Conservation (phyloP, 1,139 yeast species). For the Magnusiomyces tetraspermus region DNA sequence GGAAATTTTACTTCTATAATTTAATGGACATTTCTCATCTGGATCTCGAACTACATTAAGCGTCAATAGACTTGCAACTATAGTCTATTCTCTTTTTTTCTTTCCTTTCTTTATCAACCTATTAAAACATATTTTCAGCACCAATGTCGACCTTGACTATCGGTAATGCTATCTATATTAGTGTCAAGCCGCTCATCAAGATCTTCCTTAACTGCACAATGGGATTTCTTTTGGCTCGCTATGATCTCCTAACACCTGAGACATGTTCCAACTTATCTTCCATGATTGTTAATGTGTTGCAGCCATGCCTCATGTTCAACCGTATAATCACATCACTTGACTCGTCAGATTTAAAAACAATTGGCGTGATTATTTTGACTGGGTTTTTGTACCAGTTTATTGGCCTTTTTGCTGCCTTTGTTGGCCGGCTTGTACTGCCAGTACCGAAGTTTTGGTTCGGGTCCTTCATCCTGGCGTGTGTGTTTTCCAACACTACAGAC, state of each 20-base stretch:
- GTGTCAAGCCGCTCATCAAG: constrained; percentile 81
- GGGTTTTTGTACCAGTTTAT: constrained; percentile 41
- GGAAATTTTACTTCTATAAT: too few species aligned
- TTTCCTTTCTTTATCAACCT: too few species aligned
- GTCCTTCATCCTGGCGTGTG: constrained; percentile 65
- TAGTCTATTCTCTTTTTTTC: too few species aligned
- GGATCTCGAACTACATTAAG: too few species aligned
- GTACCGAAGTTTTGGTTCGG: constrained; percentile 72
- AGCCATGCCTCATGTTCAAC: constrained; percentile 72
- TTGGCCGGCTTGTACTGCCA: constrained; percentile 35
- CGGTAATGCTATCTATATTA: constrained; percentile 66
- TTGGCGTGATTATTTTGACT: constrained; percentile 64
- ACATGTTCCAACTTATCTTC: constrained; percentile 59
- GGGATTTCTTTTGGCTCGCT: constrained; percentile 67
- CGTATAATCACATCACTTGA: constrained; percentile 64
- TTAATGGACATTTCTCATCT: too few species aligned
- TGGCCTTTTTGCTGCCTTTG: constrained; percentile 27
- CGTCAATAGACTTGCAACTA: too few species aligned
- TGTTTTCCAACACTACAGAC: constrained; percentile 56
- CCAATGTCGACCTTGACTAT: constrained; percentile 34
- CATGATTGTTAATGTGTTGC: constrained; percentile 57
- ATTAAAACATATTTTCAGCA: too few species aligned
- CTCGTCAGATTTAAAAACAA: constrained; percentile 59
- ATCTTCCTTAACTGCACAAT: constrained; percentile 64
- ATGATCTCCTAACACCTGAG: constrained; percentile 56